phyloP scores from a whole-genome alignment of 495 filamentous ascomycete species.

The Cercophora newfieldiana region DNA sequence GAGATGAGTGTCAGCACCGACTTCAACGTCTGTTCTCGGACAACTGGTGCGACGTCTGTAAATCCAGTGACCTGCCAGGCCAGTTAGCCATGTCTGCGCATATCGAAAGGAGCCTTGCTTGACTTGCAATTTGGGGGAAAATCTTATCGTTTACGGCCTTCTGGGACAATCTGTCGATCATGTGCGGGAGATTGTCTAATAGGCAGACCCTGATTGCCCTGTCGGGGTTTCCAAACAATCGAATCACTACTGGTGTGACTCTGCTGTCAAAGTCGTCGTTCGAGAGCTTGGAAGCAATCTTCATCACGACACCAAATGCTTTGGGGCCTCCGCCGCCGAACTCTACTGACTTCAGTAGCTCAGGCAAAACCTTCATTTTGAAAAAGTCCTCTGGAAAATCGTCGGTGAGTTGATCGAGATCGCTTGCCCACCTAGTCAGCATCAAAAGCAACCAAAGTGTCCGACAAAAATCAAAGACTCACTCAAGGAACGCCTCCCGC shows the following conservation, averaged over 20 bases:
- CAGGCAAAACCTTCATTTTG: constrained; percentile 93
- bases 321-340: constrained; percentile 96
- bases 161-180: constrained; percentile 88
- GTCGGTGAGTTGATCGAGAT: constrained; percentile 81
- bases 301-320: constrained; percentile 82
- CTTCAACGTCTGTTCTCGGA: constrained; percentile 94
- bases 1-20: constrained; percentile 79
- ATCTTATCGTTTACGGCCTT: constrained; percentile 95
- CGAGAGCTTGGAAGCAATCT: constrained; percentile 81
- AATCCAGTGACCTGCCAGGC: constrained; percentile 73
- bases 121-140: constrained; percentile 81
- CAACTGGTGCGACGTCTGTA: constrained; percentile 83
- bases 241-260: constrained; percentile 82
- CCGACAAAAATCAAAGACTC: neutral
- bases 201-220: constrained; percentile 89
- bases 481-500: constrained; percentile 83
- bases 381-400: constrained; percentile 98
- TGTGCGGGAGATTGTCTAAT: constrained; percentile 81
- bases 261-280: constrained; percentile 85
- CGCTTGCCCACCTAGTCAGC: constrained; percentile 54
- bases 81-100: neutral
- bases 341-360: constrained; percentile 94
- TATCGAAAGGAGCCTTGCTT: neutral
- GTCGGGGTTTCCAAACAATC: constrained; percentile 88
- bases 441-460: neutral